Percentiles rank a stretch among this genome's conserved stretches.
Evolutionary conservation across 108 stramenopile genomes (phyloP).

Genomic region (Nannochloropsis gaditana): DNA sequence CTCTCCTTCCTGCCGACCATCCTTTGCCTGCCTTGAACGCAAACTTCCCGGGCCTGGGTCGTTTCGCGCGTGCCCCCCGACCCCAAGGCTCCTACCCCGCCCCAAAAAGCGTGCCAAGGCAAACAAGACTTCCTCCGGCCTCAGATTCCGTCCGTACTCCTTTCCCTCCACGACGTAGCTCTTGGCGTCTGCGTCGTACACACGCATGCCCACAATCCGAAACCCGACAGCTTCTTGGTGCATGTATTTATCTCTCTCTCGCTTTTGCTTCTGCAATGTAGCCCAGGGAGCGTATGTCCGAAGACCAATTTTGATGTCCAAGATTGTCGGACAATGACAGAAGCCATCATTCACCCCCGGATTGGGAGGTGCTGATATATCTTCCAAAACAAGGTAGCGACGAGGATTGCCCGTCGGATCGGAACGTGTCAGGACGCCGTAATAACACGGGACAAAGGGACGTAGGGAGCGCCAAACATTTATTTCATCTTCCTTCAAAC

Average conservation of each 20-base stretch:
- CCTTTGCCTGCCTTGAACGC: no score
- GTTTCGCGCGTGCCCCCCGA: not conserved
- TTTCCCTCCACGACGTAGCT: not conserved
- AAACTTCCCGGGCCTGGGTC: not conserved
- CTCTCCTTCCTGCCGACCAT: no score
- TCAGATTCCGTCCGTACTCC: not conserved
- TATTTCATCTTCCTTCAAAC: not conserved
- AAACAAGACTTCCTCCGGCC: not conserved
- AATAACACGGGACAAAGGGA: not conserved
- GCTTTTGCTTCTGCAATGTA: not conserved
- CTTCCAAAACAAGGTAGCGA: not conserved
- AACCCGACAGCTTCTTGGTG: not conserved
- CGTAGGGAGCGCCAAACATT: not conserved
- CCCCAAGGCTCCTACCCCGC: conserved; percentile 12
- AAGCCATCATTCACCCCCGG: not conserved
- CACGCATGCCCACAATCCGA: conserved; percentile 2
- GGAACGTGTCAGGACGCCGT: not conserved
- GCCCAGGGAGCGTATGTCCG: not conserved
- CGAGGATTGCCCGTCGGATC: not conserved
- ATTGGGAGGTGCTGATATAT: not conserved
- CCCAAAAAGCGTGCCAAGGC: not conserved
- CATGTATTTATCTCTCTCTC: not conserved
- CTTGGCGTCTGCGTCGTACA: not conserved
- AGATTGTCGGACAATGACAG: not conserved
- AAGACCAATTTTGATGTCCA: not conserved